A percentile compares a stretch with the other conserved stretches of the same genome.
Conservation (phyloP, 1,284 basidiomycete species). For the Ganoderma sinense region DNA sequence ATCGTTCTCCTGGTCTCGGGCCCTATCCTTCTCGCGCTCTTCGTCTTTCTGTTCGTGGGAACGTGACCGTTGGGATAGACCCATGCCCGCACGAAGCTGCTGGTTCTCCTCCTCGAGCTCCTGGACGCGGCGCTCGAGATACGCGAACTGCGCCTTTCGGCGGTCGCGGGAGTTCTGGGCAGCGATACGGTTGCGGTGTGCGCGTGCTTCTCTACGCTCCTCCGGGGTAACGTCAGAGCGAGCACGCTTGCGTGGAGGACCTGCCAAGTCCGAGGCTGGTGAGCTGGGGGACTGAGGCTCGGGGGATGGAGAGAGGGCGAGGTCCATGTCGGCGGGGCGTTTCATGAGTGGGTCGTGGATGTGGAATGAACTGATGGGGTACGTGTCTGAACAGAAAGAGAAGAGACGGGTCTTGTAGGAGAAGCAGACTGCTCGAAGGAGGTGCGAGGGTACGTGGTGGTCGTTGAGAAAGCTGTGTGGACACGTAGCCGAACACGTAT, state of each 20-base stretch:
- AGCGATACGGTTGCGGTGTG: slow-evolving; percentile 84
- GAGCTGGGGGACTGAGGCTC: slow-evolving; percentile 40
- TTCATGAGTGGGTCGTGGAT: slow-evolving; percentile 37
- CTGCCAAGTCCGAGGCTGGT: slow-evolving; percentile 38
- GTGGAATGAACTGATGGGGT: slow-evolving; percentile 22
- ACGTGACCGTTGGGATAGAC: slow-evolving; percentile 38
- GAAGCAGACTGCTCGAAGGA: slow-evolving; percentile 35
- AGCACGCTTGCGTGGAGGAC: slow-evolving; percentile 71
- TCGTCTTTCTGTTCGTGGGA: slow-evolving; percentile 39
- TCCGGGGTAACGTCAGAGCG: slow-evolving; percentile 69
- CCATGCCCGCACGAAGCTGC: slow-evolving; percentile 49
- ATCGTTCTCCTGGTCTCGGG: slow-evolving; percentile 72
- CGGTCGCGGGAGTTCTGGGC: slow-evolving; percentile 86
- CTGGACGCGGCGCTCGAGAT: slow-evolving; percentile 51
- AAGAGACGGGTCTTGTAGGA: slow-evolving; percentile 41
- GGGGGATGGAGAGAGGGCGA: slow-evolving; percentile 34
- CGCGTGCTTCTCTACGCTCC: slow-evolving; percentile 83
- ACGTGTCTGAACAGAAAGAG: slow-evolving; percentile 37
- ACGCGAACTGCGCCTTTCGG: slow-evolving; percentile 76
- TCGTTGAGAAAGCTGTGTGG: slow-evolving; percentile 36
- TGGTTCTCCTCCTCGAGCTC: slow-evolving; percentile 57
- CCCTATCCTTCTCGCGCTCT: slow-evolving; percentile 53
- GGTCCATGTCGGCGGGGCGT: slow-evolving; percentile 41
- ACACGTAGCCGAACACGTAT: slow-evolving; percentile 39
- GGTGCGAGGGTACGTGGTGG: slow-evolving; percentile 42